Base-by-base conservation (phyloP, 208 protist species). In the Herpetomonas samuelpessoai region DNA sequence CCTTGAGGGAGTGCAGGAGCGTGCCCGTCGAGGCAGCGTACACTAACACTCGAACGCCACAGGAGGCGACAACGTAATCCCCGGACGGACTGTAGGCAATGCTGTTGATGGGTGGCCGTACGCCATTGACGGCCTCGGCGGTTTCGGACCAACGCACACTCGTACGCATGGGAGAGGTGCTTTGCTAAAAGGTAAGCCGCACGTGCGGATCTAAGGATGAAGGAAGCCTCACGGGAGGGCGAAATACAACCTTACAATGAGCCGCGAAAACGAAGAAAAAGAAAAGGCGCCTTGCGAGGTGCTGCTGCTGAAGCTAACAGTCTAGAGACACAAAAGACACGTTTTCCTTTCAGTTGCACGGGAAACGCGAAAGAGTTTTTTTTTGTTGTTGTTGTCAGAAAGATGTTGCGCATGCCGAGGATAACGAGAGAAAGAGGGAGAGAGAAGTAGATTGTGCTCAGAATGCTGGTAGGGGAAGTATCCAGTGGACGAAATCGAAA, bases 1-100 rank as follows among this genome's bases (percentile, higher is more conserved):
- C 96, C 68, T 97, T 98, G 26, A 98, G 79, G 2, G 90, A 91
- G 56, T 98, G 85, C 2, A 97, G 24, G n/a, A 98, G 66, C 16
- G 95, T 80, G 30, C 96, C 96, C 3, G 81, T 89, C 2, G 78
- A 78, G 12, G 92, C 81, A 26, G 96, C 92, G 74, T 98, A 98
- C 6, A 99, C 83, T 2, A 98, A 69, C 31, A 99, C 94, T 3
- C 93, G 83, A 44, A 82, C 66, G 21, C 96, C 96, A 58, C 76
- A 96, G 10, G 91, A 85, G 0, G 85, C 93, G 2, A 98, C 67
- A 14, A 99, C 68, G 47, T 88, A 91, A 35, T 89, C 78, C 3
- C 96, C 96, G 31, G 86, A 90, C 4, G 94, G 95, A 48, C 83
- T 88, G 65, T 93, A 98, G 51, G 74, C 83, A 21, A 98, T 26